Percentiles rank a stretch among this genome's conserved stretches.
Evolutionary conservation across 2,329 filamentous ascomycete species (phyloP).

Genomic region (Calonectria ilicicola): DNA sequence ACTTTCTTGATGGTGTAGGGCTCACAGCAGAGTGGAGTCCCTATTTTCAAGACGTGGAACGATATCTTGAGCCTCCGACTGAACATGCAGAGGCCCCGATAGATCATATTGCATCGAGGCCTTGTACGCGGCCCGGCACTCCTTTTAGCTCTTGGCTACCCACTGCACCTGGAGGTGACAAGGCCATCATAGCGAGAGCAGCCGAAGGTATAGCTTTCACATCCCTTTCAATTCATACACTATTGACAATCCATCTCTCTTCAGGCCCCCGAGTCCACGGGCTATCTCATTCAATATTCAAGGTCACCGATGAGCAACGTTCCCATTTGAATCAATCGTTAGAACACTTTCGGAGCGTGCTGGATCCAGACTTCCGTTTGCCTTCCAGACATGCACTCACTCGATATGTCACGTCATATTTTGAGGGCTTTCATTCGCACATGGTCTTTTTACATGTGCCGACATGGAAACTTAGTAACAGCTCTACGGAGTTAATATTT

Average conservation of each 20-base stretch:
- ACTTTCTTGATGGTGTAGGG: conserved; percentile 52
- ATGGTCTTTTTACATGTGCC: conserved; percentile 53
- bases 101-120: background rate
- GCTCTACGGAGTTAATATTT: conserved; percentile 48
- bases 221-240: background rate
- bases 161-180: conserved; percentile 47
- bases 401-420: conserved; percentile 50
- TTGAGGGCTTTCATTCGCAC: conserved; percentile 53
- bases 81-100: conserved; percentile 29
- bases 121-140: conserved; percentile 42
- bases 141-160: conserved; percentile 54
- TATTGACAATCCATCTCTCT: background rate
- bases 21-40: conserved; percentile 54
- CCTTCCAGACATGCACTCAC: conserved; percentile 52
- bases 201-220: conserved; percentile 12
- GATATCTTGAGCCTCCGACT: conserved; percentile 27
- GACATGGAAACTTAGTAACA: conserved; percentile 48
- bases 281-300: conserved; percentile 37
- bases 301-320: conserved; percentile 51
- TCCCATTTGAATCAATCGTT: conserved; percentile 38
- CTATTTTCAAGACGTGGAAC: conserved; percentile 46
- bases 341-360: conserved; percentile 43
- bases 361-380: conserved; percentile 46
- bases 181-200: conserved; percentile 32
- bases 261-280: conserved; percentile 31